Evolutionary conservation across 176 grass and related monocot genomes (phyloP), one percentile per base, ranked within the genome.

Genomic region (Carex pumila): DNA sequence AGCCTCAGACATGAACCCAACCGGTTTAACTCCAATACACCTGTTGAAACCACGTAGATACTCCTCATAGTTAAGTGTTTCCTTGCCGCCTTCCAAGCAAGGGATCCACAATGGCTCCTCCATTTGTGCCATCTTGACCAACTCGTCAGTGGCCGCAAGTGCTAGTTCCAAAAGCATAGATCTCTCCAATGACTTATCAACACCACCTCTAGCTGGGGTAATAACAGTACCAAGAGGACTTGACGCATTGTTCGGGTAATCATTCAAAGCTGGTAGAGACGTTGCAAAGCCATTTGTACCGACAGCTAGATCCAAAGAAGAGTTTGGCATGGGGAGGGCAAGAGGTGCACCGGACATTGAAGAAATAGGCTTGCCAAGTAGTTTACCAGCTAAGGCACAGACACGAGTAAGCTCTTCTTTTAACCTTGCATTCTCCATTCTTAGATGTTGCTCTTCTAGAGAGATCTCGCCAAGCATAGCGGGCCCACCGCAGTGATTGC

Each of bases 41-140:
- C 87, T 85, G 1, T 90, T 79, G 87, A 99, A 95, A 15, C 47
- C 58, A 12, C 69, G 88, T 7, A 75, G 8, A 79, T 99, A 96
- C 78, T 94, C 90, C 12, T 99, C 87, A 14, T 85, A 79, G 87
- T 96, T 96, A 0, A 99, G 77, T 0, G 66, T 89, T 71, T 89
- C 85, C 22, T 61, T 89, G 66, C 30, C 71, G 37, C 88, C 79
- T 79, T 88, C 76, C 10, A 63, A 69, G 22, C 81, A 80, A 45
- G 79, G 80, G 76, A 93, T 91, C 97, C 97, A 99, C 79, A 99
- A 31, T 0, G 90, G 93, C 18, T 94, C 91, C 3, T 82, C 84
- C 93, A 88, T 87, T 65, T 92, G 88, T 1, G 93, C 93, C 97
- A 99, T 92, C 86, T 96, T 96, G 79, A 99, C 81, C 45, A 99